Percentiles rank a stretch among this genome's conserved stretches.
phyloP scores from a whole-genome alignment of 2,329 filamentous ascomycete genomes.

The Ophiocordyceps unilateralis region DNA sequence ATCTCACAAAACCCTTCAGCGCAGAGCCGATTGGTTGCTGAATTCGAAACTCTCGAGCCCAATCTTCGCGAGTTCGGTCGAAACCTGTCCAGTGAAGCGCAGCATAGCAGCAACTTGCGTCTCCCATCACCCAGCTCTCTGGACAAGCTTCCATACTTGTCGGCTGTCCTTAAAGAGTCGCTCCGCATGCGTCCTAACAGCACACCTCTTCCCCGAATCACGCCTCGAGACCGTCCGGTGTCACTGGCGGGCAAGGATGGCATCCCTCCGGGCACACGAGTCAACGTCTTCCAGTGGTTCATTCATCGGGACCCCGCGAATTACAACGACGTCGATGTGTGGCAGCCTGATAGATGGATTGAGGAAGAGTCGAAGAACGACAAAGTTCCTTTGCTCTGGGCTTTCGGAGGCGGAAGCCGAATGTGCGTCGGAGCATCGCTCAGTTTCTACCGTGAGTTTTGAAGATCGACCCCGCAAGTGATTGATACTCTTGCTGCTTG shows the following conservation, averaged over 20 bases:
- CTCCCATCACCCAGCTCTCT: background rate
- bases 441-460: background rate
- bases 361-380: background rate
- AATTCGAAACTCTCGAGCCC: background rate
- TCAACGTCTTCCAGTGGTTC: background rate
- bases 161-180: background rate
- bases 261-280: slow-evolving; percentile 1
- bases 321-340: background rate
- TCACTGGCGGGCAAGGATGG: background rate
- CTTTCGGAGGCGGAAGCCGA: background rate
- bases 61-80: background rate
- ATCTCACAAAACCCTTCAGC: background rate
- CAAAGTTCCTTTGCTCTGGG: background rate
- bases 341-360: background rate
- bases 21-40: background rate
- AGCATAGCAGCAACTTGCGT: background rate
- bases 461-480: too few species aligned
- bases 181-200: background rate
- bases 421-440: slow-evolving; percentile 1
- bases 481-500: too few species aligned
- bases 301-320: background rate
- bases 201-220: background rate
- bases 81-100: too few species aligned
- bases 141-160: background rate
- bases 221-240: background rate